Evolutionary conservation across 108 stramenopile species (phyloP).

Genomic region (Fragilaria radians): DNA sequence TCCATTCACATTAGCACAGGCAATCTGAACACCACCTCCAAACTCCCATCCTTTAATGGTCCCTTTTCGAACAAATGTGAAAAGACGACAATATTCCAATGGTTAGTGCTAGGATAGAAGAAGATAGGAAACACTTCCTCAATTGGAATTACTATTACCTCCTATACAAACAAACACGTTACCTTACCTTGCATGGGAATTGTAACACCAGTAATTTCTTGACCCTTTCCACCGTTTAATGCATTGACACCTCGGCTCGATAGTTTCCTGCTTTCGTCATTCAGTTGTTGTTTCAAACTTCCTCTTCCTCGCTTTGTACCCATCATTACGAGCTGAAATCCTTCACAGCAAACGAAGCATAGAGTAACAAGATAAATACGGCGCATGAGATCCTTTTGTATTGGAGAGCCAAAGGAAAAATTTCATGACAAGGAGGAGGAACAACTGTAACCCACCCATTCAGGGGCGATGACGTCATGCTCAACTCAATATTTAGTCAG

Average conservation of each 20-base stretch:
- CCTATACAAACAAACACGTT: not conserved
- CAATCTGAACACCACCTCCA: constrained; percentile 56
- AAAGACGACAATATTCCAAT: not conserved
- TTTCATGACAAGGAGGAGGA: no score
- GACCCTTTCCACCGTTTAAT: constrained; percentile 58
- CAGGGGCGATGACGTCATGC: no score
- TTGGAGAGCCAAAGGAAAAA: no score
- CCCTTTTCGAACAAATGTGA: constrained; percentile 1
- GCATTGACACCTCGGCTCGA: not conserved
- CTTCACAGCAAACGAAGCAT: not conserved
- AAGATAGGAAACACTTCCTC: not conserved
- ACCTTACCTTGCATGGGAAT: constrained; percentile 49
- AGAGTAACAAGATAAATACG: not conserved
- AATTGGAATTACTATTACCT: not conserved
- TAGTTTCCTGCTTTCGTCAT: constrained; percentile 9
- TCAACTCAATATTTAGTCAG: no score
- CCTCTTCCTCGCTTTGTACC: constrained; percentile 54
- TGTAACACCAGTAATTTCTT: constrained; percentile 84
- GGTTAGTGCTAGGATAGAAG: not conserved
- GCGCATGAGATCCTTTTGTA: not conserved
- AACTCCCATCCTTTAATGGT: constrained; percentile 80
- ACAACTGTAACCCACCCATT: no score
- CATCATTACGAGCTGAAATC: constrained; percentile 48
- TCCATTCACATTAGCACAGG: constrained; percentile 65
- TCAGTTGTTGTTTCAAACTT: constrained; percentile 31